Conservation (phyloP, 2,329 filamentous ascomycete species). For the Colletotrichum limetticola region DNA sequence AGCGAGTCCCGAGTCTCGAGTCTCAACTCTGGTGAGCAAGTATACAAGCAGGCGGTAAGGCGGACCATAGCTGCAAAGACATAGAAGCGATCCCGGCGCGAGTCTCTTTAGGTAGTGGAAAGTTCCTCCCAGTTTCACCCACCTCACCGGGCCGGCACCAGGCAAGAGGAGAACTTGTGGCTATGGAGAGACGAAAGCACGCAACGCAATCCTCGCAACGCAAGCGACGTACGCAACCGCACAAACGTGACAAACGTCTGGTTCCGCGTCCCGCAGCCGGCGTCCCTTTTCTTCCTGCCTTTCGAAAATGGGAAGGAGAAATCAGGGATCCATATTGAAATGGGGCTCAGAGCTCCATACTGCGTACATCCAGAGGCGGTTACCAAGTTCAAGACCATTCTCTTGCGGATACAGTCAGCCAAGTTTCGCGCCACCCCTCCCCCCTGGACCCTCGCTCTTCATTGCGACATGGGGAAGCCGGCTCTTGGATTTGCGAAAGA, state of each 20-base stretch:
- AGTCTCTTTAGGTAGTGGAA: neutral
- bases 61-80: neutral
- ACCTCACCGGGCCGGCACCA: neutral
- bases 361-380: neutral
- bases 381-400: neutral
- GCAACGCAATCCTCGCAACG: neutral
- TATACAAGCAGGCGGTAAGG: neutral
- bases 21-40: neutral
- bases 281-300: neutral
- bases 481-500: neutral
- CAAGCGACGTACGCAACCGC: neutral
- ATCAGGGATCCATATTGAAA: neutral
- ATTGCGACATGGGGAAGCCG: conserved; percentile 29
- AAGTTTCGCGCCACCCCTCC: neutral
- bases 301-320: neutral
- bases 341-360: neutral
- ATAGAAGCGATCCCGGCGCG: neutral
- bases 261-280: neutral
- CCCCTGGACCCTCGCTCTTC: neutral
- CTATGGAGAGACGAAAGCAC: neutral
- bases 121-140: neutral
- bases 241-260: neutral
- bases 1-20: neutral
- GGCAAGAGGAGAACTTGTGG: neutral
- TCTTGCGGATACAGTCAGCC: neutral